A percentile compares a stretch with the other conserved stretches of the same genome.
phyloP scores from a whole-genome alignment of 257 asterid species.

The Solanum pinnatisectum region DNA sequence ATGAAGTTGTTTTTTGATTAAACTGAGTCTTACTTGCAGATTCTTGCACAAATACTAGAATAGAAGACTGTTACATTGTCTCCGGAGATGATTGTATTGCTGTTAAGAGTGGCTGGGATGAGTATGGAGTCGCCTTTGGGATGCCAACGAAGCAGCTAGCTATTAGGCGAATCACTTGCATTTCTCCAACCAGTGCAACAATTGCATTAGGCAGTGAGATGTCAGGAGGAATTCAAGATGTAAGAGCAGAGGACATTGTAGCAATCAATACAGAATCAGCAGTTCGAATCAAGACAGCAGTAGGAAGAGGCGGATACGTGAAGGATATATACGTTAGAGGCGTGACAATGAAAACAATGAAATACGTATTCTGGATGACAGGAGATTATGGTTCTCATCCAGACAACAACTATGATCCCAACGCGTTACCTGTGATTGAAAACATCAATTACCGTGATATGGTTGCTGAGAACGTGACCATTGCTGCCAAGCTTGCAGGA shows the following conservation, averaged over 20 bases:
- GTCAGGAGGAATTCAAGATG: constrained; percentile 93
- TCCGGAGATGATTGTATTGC: constrained; percentile 98
- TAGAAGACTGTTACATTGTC: constrained; percentile 87
- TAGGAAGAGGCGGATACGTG: constrained; percentile 85
- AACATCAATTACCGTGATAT: constrained; percentile 75
- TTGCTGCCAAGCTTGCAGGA: constrained; percentile 57
- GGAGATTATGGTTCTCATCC: constrained; percentile 92
- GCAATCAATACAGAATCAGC: constrained; percentile 88
- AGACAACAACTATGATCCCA: constrained; percentile 69
- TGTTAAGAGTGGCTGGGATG: constrained; percentile 96
- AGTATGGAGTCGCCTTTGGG: constrained; percentile 80
- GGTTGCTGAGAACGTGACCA: constrained; percentile 85
- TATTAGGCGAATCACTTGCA: constrained; percentile 73
- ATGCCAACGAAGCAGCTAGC: constrained; percentile 89
- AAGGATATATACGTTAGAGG: constrained; percentile 66
- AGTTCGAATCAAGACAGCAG: constrained; percentile 71
- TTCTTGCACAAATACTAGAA: constrained; percentile 71
- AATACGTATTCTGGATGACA: constrained; percentile 93
- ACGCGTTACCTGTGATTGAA: constrained; percentile 69
- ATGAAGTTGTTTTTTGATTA: not conserved
- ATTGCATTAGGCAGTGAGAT: constrained; percentile 95
- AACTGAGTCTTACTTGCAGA: constrained; percentile 23
- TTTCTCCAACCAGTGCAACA: constrained; percentile 79
- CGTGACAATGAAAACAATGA: constrained; percentile 83
- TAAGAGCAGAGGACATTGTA: constrained; percentile 61